Percentiles rank a stretch among this genome's conserved stretches.
phyloP scores from a whole-genome alignment of 2,329 filamentous ascomycete species.

The Monascus ruber region DNA sequence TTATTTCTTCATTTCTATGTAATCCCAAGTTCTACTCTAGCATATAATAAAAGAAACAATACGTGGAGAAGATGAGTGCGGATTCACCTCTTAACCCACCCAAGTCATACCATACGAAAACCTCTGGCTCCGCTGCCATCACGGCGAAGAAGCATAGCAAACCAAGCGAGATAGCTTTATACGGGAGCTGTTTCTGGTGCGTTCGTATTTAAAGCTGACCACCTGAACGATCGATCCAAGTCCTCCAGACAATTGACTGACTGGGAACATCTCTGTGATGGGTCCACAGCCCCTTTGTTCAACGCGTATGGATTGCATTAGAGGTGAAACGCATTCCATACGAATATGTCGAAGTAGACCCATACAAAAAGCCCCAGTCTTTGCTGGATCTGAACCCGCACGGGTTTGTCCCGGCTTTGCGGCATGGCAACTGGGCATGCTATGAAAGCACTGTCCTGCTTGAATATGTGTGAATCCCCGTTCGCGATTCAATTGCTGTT shows the following conservation, averaged over 20 bases:
- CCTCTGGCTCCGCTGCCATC: slow-evolving; percentile 56
- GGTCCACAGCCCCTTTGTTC: slow-evolving; percentile 60
- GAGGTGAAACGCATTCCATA: slow-evolving; percentile 69
- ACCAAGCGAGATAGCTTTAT: slow-evolving; percentile 63
- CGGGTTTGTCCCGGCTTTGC: slow-evolving; percentile 63
- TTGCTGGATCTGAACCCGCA: slow-evolving; percentile 66
- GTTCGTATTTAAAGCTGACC: slow-evolving; percentile 9
- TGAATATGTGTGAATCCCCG: slow-evolving; percentile 56
- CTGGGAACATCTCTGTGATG: slow-evolving; percentile 1
- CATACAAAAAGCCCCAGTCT: slow-evolving; percentile 60
- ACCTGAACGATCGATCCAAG: neutral
- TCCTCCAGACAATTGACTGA: slow-evolving; percentile 6
- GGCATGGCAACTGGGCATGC: slow-evolving; percentile 69
- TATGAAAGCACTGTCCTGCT: slow-evolving; percentile 73
- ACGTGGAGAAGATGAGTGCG: too few relatives aligned
- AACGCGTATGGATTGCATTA: slow-evolving; percentile 80
- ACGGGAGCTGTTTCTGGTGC: slow-evolving; percentile 74
- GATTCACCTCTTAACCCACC: slow-evolving; percentile 27
- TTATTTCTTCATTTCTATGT: too few relatives aligned
- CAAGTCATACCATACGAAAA: slow-evolving; percentile 61
- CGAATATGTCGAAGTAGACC: slow-evolving; percentile 78
- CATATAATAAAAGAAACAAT: too few relatives aligned
- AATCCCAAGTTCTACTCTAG: too few relatives aligned
- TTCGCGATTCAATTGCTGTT: neutral
- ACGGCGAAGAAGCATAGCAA: slow-evolving; percentile 62